Base-by-base conservation (phyloP, 768 basidiomycete genomes). In the Scleroderma bovista region DNA sequence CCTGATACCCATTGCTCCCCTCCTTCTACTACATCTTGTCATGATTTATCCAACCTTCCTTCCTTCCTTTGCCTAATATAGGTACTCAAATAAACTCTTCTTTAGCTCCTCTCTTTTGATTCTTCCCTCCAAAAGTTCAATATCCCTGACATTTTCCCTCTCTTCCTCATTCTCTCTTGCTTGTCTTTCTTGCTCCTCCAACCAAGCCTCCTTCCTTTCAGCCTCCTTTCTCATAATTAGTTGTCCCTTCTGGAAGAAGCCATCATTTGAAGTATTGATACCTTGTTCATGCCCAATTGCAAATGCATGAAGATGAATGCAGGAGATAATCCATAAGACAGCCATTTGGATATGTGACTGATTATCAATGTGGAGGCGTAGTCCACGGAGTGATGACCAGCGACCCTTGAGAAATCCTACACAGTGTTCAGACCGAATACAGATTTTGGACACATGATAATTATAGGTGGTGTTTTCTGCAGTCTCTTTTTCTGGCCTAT, bases 321-420 rank as follows among this genome's bases (percentile, higher is more conserved):
- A 58, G 12, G 52, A 26, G 8, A 16, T 33, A 3, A 58, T 46
- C 52, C 55, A 58, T n/a, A 47, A 13, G 19, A 31, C 8, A 33
- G 55, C 57, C 26, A 24, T 33, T 15, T 33, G 32, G 20, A 45
- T 43, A 16, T 56, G 31, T 7, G 23, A 17, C 19, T 36, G 16
- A 48, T 39, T 17, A 40, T 56, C 47, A 46, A 58, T 53, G n/a
- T 42, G 49, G 26, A 51, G 31, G 2, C 40, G 41, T 23, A 58
- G 44, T 8, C 55, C 57, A 36, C 41, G 48, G 8, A 50, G 31
- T 9, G 42, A 50, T 12, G 43, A 42, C 40, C 40, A 50, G 5
- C 67, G 60, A 2, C 73, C 73, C 48, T 75, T 75, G n/a, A 73
- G 56, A 36, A 48, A 70, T 0, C 72, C 69, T 20, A 74, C 68